Evolutionary conservation across 2,329 filamentous ascomycete genomes (phyloP), one percentile per base, ranked within the genome.

Genomic region (Aspergillus bombycis): DNA sequence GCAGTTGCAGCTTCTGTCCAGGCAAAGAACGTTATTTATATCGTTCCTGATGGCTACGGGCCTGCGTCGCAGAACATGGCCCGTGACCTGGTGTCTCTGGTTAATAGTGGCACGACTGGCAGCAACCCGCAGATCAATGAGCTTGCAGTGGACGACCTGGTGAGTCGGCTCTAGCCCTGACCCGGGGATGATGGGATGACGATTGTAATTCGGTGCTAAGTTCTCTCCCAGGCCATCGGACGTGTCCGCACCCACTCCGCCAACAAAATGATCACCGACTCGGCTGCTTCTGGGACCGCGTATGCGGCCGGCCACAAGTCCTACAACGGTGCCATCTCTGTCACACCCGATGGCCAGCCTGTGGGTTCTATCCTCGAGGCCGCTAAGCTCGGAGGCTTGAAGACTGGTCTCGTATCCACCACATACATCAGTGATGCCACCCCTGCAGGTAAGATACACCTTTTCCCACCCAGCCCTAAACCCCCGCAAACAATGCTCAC

Each of bases 1-100:
- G 48, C 58, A 10, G 50, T 41, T 10, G 50, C 58, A 19, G n/a
- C 23, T n/a, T 43, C 58, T 14, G 12, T 60, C 16, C 46, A 60
- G 3, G 58, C 58, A n/a, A 62, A 62, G 54, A 62, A 62, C 26
- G 54, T 62, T 21, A 62, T 62, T 23, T 62, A 62, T 38, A 62
- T 62, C 26, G 60, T 62, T 41, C 60, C 60, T 1, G 60, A 62
- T 52, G 60, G 60, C 30, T 62, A 62, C 46, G 60, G 60, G 9
- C 53, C 60, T 58, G 60, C 60, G 14, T 62, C 60, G 23, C 60
- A 62, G 55, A 58, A 57, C 54, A 57, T 62, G 60, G 60, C 60
- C 38, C 60, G 60, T 11, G 60, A 62, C 45, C 55, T 58, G 26
- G 23, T 54, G 14, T 36, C 34, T 36, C 34, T 36, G 34, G 34